Conservation (phyloP, 2,329 filamentous ascomycete genomes). For the Penicillium sumatraense region DNA sequence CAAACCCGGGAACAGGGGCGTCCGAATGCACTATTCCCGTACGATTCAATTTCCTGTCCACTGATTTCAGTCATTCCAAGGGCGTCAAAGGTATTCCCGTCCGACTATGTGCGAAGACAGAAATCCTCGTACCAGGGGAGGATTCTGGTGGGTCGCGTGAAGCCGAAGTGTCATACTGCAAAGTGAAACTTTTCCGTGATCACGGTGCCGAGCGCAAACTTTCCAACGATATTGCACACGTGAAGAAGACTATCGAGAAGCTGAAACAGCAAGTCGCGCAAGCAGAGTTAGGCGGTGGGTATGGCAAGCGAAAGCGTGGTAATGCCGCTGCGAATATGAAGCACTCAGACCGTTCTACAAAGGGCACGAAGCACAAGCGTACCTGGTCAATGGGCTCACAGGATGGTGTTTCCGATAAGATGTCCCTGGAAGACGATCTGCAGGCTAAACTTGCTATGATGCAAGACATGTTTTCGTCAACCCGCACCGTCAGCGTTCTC, state of each 20-base stretch:
- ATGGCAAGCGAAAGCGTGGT: conserved; percentile 64
- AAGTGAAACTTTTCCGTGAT: conserved; percentile 95
- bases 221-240: conserved; percentile 90
- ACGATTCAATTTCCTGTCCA: conserved; percentile 97
- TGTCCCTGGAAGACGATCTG: conserved; percentile 49
- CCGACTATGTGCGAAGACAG: conserved; percentile 88
- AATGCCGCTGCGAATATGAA: conserved; percentile 56
- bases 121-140: conserved; percentile 61
- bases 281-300: conserved; percentile 63
- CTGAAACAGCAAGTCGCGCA: conserved; percentile 91
- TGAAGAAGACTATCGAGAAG: conserved; percentile 97
- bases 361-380: conserved; percentile 85
- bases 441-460: conserved; percentile 48
- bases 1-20: conserved; percentile 64
- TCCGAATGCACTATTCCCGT: conserved; percentile 86
- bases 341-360: conserved; percentile 68
- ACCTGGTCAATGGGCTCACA: conserved; percentile 92
- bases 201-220: conserved; percentile 94
- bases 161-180: conserved; percentile 90
- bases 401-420: conserved; percentile 48
- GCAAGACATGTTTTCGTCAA: conserved; percentile 54
- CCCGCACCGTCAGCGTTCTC: conserved; percentile 47
- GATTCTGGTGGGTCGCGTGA: conserved; percentile 35
- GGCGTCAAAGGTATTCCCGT: conserved; percentile 98
- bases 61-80: conserved; percentile 98